phyloP scores from a whole-genome alignment of 2,329 filamentous ascomycete genomes.

The Ustilaginoidea virens region DNA sequence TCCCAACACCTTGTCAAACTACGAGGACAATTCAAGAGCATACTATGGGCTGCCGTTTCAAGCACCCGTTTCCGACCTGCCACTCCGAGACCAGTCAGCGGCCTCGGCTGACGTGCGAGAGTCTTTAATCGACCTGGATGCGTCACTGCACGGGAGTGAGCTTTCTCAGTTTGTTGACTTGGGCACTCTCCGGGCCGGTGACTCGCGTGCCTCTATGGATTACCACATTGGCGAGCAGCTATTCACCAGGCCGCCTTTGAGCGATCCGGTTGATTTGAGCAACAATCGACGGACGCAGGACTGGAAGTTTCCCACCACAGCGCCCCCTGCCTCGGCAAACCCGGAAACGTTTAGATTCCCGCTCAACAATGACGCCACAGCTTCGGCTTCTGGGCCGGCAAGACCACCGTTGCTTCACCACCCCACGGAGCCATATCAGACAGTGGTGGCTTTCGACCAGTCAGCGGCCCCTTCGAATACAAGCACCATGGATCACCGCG shows the following conservation, averaged over 20 bases:
- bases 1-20: slow-evolving; percentile 47
- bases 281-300: slow-evolving; percentile 35
- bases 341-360: slow-evolving; percentile 37
- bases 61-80: slow-evolving; percentile 35
- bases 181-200: slow-evolving; percentile 40
- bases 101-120: slow-evolving; percentile 37
- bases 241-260: slow-evolving; percentile 35
- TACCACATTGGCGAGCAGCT: slow-evolving; percentile 29
- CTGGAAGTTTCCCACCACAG: slow-evolving; percentile 43
- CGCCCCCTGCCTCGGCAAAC: slow-evolving; percentile 33
- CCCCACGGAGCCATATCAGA: slow-evolving; percentile 32
- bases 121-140: slow-evolving; percentile 50
- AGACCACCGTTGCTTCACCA: slow-evolving; percentile 34
- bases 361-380: slow-evolving; percentile 19
- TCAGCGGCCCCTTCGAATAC: slow-evolving; percentile 21
- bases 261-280: slow-evolving; percentile 39
- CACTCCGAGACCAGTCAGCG: slow-evolving; percentile 39
- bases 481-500: slow-evolving; percentile 20
- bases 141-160: slow-evolving; percentile 38
- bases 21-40: slow-evolving; percentile 45
- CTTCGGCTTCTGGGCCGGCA: slow-evolving; percentile 13
- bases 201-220: slow-evolving; percentile 30
- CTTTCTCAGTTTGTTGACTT: slow-evolving; percentile 44
- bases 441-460: slow-evolving; percentile 26
- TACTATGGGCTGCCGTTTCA: slow-evolving; percentile 39